Base-by-base conservation (phyloP, 495 filamentous ascomycete genomes). In the Hypoxylon perforatum region DNA sequence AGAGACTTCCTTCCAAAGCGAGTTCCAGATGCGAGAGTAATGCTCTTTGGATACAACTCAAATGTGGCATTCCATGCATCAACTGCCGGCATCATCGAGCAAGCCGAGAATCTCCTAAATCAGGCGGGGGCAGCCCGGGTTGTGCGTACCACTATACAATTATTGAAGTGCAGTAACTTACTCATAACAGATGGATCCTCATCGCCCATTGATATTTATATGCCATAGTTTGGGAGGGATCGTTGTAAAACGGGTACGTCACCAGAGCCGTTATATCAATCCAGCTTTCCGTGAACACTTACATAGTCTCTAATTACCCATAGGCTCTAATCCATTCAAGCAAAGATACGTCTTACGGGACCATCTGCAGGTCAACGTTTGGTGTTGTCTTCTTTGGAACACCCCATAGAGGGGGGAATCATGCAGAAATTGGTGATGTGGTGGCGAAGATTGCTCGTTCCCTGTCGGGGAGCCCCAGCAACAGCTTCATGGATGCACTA, bases 41-140 rank as follows among this genome's bases (percentile, higher is more conserved):
- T 77, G 9, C 66, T 78, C 23, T 80, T 74, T 30, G 72, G 73
- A 15, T 81, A 81, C 42, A 79, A 80, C 57, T 68, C 77, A 15
- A 76, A 73, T 56, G 75, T 71, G 22, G 73, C 66, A 15, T 74
- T 73, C 38, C 67, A 54, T 50, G 70, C 62, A 3, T 69, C 70
- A 3, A 38, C 54, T 10, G 71, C 73, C 18, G 77, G 73, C 0
- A 66, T 79, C 10, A 51, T 65, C 15, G 75, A 79, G 25, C 74
- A 77, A 19, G 73, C 76, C 1, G 57, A 70, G 18, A 74, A 74
- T 17, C 54, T 79, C 2, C 47, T 77, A 12, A 72, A 71, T 42
- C 64, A 53, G 10, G 48, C 76, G 4, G 49, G 69, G 0, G 14
- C 28, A 55, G 46, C 33, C 15, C 39, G 63, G 18, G 15, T 1